Evolutionary conservation across 1,284 basidiomycete species (phyloP).

Genomic region (Ceratobasidium sp.): DNA sequence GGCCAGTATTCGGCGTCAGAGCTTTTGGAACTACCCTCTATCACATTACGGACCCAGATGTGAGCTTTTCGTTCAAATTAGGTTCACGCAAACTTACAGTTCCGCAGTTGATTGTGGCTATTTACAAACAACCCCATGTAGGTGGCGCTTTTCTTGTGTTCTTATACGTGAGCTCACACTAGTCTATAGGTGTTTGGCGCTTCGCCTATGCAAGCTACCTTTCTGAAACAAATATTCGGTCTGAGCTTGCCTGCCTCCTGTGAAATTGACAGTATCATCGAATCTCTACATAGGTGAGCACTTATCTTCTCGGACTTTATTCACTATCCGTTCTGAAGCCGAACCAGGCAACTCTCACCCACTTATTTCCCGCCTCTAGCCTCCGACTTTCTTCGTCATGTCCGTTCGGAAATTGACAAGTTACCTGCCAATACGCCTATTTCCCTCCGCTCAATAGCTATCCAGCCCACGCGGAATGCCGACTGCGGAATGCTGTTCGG

Average conservation of each 20-base stretch:
- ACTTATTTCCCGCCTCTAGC: slow-evolving; percentile 12
- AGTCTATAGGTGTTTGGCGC: slow-evolving; percentile 27
- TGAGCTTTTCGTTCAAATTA: background rate
- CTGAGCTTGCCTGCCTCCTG: slow-evolving; percentile 20
- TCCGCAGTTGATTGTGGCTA: slow-evolving; percentile 23
- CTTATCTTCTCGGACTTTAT: background rate
- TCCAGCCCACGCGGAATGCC: slow-evolving; percentile 28
- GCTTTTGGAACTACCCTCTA: slow-evolving; percentile 28
- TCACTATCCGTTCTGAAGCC: too few species aligned
- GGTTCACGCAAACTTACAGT: background rate
- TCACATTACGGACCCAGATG: slow-evolving; percentile 35
- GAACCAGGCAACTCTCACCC: slow-evolving; percentile 20
- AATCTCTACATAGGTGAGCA: slow-evolving; percentile 16
- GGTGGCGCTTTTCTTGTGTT: background rate
- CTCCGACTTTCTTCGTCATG: slow-evolving; percentile 4
- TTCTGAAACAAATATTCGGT: slow-evolving; percentile 19
- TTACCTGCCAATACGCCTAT: background rate
- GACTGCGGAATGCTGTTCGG: slow-evolving; percentile 47
- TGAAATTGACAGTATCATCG: slow-evolving; percentile 17
- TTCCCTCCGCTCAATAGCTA: background rate
- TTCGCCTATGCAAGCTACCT: slow-evolving; percentile 34
- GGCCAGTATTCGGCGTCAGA: slow-evolving; percentile 38
- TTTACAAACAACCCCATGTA: slow-evolving; percentile 39
- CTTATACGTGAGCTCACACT: background rate
- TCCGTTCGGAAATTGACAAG: background rate